A percentile compares a stretch with the other conserved stretches of the same genome.
Conservation (phyloP, 2,329 filamentous ascomycete genomes). For the Diplodia corticola region DNA sequence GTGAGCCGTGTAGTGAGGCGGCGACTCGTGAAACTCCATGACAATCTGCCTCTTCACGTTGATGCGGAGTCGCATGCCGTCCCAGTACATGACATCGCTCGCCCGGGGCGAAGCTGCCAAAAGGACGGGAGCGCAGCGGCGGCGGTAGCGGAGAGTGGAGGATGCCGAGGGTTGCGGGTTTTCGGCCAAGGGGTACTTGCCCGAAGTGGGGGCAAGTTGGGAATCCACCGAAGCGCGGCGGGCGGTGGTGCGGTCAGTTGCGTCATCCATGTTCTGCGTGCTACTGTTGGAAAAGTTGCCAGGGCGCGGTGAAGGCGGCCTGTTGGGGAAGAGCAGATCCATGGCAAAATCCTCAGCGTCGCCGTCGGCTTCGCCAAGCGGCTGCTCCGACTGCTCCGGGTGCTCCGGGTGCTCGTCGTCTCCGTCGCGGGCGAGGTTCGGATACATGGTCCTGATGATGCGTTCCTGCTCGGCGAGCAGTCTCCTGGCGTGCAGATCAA, state of each 20-base stretch:
- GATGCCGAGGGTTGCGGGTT: conserved; percentile 30
- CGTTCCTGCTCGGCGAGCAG: conserved; percentile 51
- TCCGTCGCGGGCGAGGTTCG: conserved; percentile 38
- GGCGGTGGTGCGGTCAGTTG: not conserved
- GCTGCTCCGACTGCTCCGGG: conserved; percentile 21
- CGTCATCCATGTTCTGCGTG: conserved; percentile 1
- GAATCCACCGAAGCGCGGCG: conserved; percentile 5
- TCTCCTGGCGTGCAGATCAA: conserved; percentile 39
- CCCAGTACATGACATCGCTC: conserved; percentile 47
- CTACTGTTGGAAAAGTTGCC: conserved; percentile 7
- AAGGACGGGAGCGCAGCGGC: conserved; percentile 49
- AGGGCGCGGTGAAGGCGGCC: conserved; percentile 3
- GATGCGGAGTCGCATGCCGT: conserved; percentile 47
- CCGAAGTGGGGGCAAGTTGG: not conserved
- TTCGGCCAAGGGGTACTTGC: not conserved
- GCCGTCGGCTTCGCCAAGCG: conserved; percentile 28
- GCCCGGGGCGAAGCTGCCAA: conserved; percentile 46
- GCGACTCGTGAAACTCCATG: conserved; percentile 44
- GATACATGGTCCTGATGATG: conserved; percentile 50
- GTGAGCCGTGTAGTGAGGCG: conserved; percentile 48
- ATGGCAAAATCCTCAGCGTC: conserved; percentile 41
- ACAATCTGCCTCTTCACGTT: conserved; percentile 46
- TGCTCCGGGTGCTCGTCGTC: conserved; percentile 20
- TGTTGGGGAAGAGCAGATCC: conserved; percentile 33
- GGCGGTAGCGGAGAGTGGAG: conserved; percentile 48